Percentiles rank a stretch among this genome's conserved stretches.
phyloP scores from a whole-genome alignment of 345 rosid genomes.

The Ailanthus altissimus region DNA sequence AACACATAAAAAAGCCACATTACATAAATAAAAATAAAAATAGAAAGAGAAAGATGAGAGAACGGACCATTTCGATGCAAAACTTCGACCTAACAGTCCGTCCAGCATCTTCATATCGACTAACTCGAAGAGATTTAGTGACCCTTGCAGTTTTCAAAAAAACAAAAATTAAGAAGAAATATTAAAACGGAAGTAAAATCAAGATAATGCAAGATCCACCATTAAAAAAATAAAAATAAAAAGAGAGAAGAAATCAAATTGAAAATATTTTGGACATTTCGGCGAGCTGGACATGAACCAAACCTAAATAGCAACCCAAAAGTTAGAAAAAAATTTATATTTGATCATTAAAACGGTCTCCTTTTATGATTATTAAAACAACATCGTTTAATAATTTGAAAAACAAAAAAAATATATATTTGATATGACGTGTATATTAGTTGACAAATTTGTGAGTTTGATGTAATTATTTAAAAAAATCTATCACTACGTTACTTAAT shows the following conservation, averaged over 20 bases:
- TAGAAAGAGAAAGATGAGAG: conserved; percentile 9
- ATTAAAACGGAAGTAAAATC: not conserved
- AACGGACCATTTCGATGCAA: conserved; percentile 66
- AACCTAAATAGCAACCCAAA: too few species aligned
- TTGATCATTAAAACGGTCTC: too few species aligned
- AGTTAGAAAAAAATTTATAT: too few species aligned
- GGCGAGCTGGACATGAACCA: too few species aligned
- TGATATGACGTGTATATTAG: too few species aligned
- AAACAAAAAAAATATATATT: too few species aligned
- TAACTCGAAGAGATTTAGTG: conserved; percentile 12
- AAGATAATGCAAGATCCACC: conserved; percentile 20
- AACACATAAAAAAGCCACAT: not conserved
- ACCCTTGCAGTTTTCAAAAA: conserved; percentile 13
- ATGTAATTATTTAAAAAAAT: too few species aligned
- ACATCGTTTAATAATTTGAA: too few species aligned
- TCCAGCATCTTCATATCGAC: conserved; percentile 60
- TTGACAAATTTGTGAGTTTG: too few species aligned
- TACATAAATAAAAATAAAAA: not conserved
- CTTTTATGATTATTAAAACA: too few species aligned
- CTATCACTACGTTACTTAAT: too few species aligned
- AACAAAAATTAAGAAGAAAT: not conserved
- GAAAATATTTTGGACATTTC: conserved; percentile 16
- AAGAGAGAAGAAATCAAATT: conserved; percentile 3
- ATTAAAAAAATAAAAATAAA: conserved; percentile 13
- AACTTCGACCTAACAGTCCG: conserved; percentile 84